Evolutionary conservation across 805 yeast genomes (phyloP).

Genomic region (Lachancea kluyveri): DNA sequence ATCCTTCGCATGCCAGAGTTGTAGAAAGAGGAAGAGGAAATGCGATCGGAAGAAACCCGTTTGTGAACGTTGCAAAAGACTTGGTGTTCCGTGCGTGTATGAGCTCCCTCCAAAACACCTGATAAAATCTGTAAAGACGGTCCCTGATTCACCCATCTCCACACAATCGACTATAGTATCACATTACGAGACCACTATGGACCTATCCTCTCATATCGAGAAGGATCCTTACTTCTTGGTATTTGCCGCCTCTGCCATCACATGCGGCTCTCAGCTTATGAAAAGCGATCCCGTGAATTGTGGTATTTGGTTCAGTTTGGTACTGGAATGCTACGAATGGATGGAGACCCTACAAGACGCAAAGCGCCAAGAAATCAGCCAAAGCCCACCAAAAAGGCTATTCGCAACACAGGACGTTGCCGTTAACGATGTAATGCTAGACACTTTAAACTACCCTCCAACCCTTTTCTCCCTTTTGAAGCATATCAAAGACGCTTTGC

Average conservation of each 20-base stretch:
- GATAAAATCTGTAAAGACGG: conserved; percentile 1
- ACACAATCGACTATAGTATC: conserved; percentile 1
- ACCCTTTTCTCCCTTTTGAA: background rate
- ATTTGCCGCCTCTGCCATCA: conserved; percentile 5
- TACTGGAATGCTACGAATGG: conserved; percentile 2
- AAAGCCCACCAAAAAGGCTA: background rate
- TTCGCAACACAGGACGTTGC: background rate
- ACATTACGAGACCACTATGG: conserved; percentile 7
- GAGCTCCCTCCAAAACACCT: conserved; percentile 18
- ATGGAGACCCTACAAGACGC: background rate
- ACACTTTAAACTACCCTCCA: background rate
- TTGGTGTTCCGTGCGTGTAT: conserved; percentile 25
- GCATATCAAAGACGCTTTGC: conserved; percentile 17
- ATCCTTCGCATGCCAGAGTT: conserved; percentile 30
- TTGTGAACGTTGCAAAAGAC: conserved; percentile 27
- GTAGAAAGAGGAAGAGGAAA: conserved; percentile 29
- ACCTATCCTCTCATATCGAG: conserved; percentile 6
- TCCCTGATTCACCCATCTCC: background rate
- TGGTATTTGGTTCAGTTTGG: conserved; percentile 7
- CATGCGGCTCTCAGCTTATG: conserved; percentile 8
- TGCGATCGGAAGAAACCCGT: conserved; percentile 30
- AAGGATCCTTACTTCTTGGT: conserved; percentile 9
- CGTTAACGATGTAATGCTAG: no score
- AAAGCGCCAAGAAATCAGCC: background rate
- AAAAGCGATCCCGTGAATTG: conserved; percentile 2